Base-by-base conservation (phyloP, 768 basidiomycete genomes). In the Clitopilus passeckerianus region DNA sequence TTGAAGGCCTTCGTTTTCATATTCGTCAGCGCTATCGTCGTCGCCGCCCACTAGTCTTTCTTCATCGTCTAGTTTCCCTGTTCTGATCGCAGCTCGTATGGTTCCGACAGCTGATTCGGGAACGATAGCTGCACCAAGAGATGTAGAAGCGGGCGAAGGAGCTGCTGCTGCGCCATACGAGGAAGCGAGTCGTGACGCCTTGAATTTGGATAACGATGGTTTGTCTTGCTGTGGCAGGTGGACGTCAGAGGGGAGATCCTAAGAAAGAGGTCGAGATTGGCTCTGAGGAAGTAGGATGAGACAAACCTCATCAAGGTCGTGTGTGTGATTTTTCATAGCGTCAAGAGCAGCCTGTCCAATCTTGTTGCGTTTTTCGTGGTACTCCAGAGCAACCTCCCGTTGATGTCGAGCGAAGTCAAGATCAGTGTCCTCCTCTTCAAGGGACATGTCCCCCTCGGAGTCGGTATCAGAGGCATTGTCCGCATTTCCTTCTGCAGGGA, bases 311-410 rank as follows among this genome's bases (percentile, higher is more conserved):
- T 77, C 65, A 30, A 73, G 72, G 34, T 75, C 73, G 59, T 80
- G 77, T 22, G 72, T 70, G 63, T 80, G 80, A 6, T 75, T 73
- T 55, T 74, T 72, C 76, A 89, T 77, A 9, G 79, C 81, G 41
- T 75, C 74, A 14, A 80, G 74, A 46, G 83, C 80, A 52, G 80
- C 80, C 37, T 80, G 74, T 0, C 85, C 84, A 55, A 91, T 79
- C 16, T 74, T 74, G 34, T 71, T 72, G 54, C 88, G 83, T 67
- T 85, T 88, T 62, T 78, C 72, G 68, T 87, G 77, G 66, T 93
- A 92, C 63, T 85, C 85, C 43, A 91, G 66, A 16, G 86, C 85
- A 63, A 92, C 80, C 68, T 91, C 90, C 27, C 89, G 85, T 63
- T 91, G 87, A 64, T 89, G 87, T 56, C 76, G 81, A 22, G 83